phyloP scores from a whole-genome alignment of 2,329 filamentous ascomycete genomes.

The Graphiopsis chlorocephala region DNA sequence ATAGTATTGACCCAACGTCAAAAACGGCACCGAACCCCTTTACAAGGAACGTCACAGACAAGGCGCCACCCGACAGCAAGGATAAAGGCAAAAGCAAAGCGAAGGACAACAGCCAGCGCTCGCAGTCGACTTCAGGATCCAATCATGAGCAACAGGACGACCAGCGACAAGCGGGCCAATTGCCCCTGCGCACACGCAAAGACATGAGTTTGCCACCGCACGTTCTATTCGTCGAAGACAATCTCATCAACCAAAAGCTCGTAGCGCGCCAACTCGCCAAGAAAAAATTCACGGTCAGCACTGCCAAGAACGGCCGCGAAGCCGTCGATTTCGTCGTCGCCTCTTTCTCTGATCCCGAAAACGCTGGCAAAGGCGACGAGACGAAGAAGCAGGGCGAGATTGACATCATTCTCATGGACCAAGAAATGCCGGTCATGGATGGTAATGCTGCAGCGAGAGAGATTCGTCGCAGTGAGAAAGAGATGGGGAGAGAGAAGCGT shows the following conservation, averaged over 20 bases:
- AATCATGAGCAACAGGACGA: not conserved
- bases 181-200: slow-evolving; percentile 1
- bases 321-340: slow-evolving; percentile 29
- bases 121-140: not conserved
- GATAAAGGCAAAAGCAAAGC: not conserved
- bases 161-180: not conserved
- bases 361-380: slow-evolving; percentile 7
- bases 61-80: not conserved
- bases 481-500: slow-evolving; percentile 20
- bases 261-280: slow-evolving; percentile 28
- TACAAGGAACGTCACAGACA: not conserved
- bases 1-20: not conserved
- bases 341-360: slow-evolving; percentile 18
- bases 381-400: slow-evolving; percentile 20
- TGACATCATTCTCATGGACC: slow-evolving; percentile 35
- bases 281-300: slow-evolving; percentile 31
- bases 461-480: slow-evolving; percentile 28
- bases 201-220: slow-evolving; percentile 17
- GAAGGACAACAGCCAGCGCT: not conserved
- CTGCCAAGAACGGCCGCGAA: slow-evolving; percentile 34
- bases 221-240: slow-evolving; percentile 34
- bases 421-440: slow-evolving; percentile 36
- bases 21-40: not conserved
- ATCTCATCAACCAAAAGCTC: slow-evolving; percentile 35
- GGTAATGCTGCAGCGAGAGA: slow-evolving; percentile 29